phyloP scores from a whole-genome alignment of 2,329 filamentous ascomycete genomes.

The Stagonosporopsis cucurbitacearum region DNA sequence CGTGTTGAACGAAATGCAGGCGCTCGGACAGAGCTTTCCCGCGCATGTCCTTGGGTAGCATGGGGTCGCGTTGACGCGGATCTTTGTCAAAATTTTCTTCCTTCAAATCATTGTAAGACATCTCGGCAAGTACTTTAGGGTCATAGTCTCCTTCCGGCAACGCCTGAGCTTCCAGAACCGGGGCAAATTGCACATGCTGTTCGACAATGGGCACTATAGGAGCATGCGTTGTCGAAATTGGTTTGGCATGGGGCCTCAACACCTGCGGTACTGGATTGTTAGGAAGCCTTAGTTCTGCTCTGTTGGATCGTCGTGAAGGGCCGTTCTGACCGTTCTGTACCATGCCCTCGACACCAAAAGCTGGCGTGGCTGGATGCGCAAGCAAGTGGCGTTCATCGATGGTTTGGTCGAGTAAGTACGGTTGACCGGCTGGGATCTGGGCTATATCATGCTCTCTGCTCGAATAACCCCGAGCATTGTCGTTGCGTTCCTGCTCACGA shows the following conservation, averaged over 20 bases:
- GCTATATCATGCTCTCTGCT: slow-evolving; percentile 1
- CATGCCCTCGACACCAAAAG: background rate
- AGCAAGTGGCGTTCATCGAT: background rate
- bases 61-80: slow-evolving; percentile 27
- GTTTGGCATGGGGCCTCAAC: slow-evolving; percentile 4
- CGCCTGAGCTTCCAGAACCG: slow-evolving; percentile 12
- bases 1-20: slow-evolving; percentile 33
- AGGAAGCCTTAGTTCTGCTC: background rate
- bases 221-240: slow-evolving; percentile 1
- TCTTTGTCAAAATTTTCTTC: slow-evolving; percentile 57
- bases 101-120: slow-evolving; percentile 57
- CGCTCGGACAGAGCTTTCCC: slow-evolving; percentile 40
- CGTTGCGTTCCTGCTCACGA: slow-evolving; percentile 28
- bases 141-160: slow-evolving; percentile 54
- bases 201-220: slow-evolving; percentile 17
- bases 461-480: slow-evolving; percentile 7
- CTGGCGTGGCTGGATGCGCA: background rate
- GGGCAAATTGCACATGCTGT: slow-evolving; percentile 14
- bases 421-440: slow-evolving; percentile 17
- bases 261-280: slow-evolving; percentile 5
- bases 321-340: background rate
- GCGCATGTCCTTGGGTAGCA: slow-evolving; percentile 33
- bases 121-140: slow-evolving; percentile 51
- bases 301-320: slow-evolving; percentile 4
- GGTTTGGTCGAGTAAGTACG: slow-evolving; percentile 18